Percentiles rank a stretch among this genome's conserved stretches.
Conservation (phyloP, 139 green algal species). For the Closterium sp. region DNA sequence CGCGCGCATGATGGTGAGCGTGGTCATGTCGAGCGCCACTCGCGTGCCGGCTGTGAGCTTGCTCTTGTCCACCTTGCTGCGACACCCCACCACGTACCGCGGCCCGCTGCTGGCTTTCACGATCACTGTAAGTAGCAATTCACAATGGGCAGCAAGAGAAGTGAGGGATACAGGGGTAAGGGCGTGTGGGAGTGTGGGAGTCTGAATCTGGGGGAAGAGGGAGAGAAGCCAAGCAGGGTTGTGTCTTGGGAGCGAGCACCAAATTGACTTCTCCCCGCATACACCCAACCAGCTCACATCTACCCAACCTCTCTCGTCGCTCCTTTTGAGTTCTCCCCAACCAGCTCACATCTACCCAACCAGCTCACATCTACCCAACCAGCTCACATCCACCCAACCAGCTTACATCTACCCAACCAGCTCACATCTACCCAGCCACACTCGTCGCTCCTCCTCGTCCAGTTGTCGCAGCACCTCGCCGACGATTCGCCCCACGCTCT, state of each 20-base stretch:
- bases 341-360: too few relatives aligned
- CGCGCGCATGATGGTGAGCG: conserved; percentile 97
- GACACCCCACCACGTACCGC: conserved; percentile 95
- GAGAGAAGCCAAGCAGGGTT: too few relatives aligned
- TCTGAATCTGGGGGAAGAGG: too few relatives aligned
- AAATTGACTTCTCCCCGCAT: too few relatives aligned
- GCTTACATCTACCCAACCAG: neutral
- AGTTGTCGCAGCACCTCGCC: conserved; percentile 96
- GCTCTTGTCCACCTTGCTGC: conserved; percentile 91
- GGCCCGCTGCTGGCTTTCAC: conserved; percentile 97
- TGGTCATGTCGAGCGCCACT: conserved; percentile 98
- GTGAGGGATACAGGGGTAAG: neutral
- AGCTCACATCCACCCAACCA: too few relatives aligned
- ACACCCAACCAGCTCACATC: too few relatives aligned
- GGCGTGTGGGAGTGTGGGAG: too few relatives aligned
- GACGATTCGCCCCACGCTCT: too few relatives aligned
- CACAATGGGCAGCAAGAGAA: neutral
- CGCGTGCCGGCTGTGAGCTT: conserved; percentile 89
- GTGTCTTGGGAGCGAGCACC: too few relatives aligned
- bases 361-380: too few relatives aligned
- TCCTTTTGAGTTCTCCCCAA: too few relatives aligned
- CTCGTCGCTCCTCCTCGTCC: conserved; percentile 80
- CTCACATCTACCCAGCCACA: neutral
- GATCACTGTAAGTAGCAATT: conserved; percentile 74
- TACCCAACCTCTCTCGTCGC: too few relatives aligned